phyloP scores from a whole-genome alignment of 176 grass and related monocot genomes.

The Oryza rufipogon region DNA sequence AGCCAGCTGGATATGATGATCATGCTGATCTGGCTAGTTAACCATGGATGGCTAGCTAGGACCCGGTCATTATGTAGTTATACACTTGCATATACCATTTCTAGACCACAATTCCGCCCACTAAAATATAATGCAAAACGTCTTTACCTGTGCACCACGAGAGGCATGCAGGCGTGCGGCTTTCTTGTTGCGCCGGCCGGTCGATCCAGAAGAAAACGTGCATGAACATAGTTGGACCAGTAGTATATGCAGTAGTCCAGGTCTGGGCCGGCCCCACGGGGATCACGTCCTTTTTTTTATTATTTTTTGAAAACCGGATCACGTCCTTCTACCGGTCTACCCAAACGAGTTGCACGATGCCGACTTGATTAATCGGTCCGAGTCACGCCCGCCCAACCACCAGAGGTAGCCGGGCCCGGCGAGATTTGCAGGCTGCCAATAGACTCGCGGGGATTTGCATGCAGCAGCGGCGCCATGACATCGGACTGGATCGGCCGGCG shows the following conservation, averaged over 20 bases:
- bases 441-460: neutral
- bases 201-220: neutral
- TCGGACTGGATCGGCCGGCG: conserved; percentile 8
- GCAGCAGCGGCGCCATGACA: neutral
- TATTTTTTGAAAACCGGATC: neutral
- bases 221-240: neutral
- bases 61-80: neutral
- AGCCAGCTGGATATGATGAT: neutral
- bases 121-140: neutral
- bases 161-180: conserved; percentile 2
- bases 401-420: neutral
- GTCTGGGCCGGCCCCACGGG: neutral
- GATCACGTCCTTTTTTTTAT: neutral
- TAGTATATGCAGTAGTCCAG: neutral
- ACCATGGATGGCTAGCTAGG: conserved; percentile 6
- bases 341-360: conserved; percentile 35
- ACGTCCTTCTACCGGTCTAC: conserved; percentile 30
- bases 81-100: neutral
- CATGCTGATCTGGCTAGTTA: neutral
- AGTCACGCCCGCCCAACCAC: neutral
- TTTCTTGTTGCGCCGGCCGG: neutral
- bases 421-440: conserved; percentile 19
- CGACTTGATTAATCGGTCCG: neutral
- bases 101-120: neutral
- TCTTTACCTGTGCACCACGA: conserved; percentile 21